A percentile compares a stretch with the other conserved stretches of the same genome.
These are phyloP conservation scores for Ceratobasidium sp. DNA, from an alignment of 1,284 basidiomycete species.

Conservation along the genomic window DNA sequence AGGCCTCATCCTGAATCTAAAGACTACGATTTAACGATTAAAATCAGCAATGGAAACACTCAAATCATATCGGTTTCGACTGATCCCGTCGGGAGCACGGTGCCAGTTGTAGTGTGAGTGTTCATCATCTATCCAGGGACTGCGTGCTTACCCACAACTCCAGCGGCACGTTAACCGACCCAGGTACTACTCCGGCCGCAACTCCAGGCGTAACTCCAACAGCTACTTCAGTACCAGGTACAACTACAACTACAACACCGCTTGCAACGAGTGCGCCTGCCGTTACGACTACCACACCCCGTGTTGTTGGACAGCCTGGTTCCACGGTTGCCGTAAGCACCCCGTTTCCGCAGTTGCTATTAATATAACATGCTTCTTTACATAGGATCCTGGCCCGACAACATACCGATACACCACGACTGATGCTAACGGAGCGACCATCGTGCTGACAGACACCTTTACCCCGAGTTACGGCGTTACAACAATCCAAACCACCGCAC, in stretches of 20 bases:
- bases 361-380: neutral
- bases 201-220: constrained; percentile 49
- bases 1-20: neutral
- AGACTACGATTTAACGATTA: neutral
- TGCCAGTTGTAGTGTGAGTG: constrained; percentile 63
- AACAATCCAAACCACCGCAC: constrained; percentile 55
- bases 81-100: constrained; percentile 58
- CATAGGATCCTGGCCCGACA: constrained; percentile 60
- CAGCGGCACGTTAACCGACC: constrained; percentile 43
- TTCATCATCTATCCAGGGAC: constrained; percentile 46
- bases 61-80: constrained; percentile 54
- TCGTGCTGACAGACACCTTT: constrained; percentile 62
- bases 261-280: constrained; percentile 59
- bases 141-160: constrained; percentile 51
- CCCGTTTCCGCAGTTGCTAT: neutral
- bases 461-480: constrained; percentile 65
- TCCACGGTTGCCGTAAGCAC: constrained; percentile 54
- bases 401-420: constrained; percentile 71
- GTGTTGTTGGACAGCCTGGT: constrained; percentile 60
- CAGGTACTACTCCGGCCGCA: constrained; percentile 1
- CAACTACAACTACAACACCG: constrained; percentile 48
- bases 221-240: constrained; percentile 52
- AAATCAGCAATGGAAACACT: constrained; percentile 9
- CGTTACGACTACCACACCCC: constrained; percentile 54
- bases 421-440: constrained; percentile 64